phyloP scores from a whole-genome alignment of 164 flowering plant genomes.

The Macadamia tetraphylla region DNA sequence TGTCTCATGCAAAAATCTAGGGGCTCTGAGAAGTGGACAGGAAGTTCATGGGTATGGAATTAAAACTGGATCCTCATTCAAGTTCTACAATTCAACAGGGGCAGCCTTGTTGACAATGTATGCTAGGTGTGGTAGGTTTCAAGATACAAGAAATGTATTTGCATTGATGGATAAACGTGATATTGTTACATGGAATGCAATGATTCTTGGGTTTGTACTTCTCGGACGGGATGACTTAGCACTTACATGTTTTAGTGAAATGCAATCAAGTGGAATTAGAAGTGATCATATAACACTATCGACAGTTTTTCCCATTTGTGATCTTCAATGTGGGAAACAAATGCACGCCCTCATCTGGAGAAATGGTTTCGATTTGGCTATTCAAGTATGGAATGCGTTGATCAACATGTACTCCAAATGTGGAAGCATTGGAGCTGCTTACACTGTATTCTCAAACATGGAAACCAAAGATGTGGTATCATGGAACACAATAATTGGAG shows the following conservation, averaged over 20 bases:
- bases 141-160: constrained; percentile 33
- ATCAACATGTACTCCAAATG: constrained; percentile 49
- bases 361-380: constrained; percentile 12
- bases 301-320: constrained; percentile 40
- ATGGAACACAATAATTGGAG: constrained; percentile 54
- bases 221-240: constrained; percentile 29
- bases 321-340: constrained; percentile 39
- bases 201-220: constrained; percentile 39
- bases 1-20: constrained; percentile 35
- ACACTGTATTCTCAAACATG: constrained; percentile 32
- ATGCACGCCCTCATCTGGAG: constrained; percentile 40
- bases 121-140: constrained; percentile 23
- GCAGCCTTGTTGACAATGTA: constrained; percentile 47
- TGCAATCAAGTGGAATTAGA: constrained; percentile 34
- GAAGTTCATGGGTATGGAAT: constrained; percentile 50
- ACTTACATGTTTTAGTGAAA: constrained; percentile 27
- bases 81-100: constrained; percentile 39
- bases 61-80: constrained; percentile 11
- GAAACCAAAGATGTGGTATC: constrained; percentile 36
- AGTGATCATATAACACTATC: constrained; percentile 37
- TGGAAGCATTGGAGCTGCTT: constrained; percentile 37
- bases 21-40: constrained; percentile 25
- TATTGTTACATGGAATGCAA: constrained; percentile 59
- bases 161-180: constrained; percentile 39
- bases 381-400: constrained; percentile 40